phyloP scores from a whole-genome alignment of 768 basidiomycete genomes.

The Boletus vinaceobasis region DNA sequence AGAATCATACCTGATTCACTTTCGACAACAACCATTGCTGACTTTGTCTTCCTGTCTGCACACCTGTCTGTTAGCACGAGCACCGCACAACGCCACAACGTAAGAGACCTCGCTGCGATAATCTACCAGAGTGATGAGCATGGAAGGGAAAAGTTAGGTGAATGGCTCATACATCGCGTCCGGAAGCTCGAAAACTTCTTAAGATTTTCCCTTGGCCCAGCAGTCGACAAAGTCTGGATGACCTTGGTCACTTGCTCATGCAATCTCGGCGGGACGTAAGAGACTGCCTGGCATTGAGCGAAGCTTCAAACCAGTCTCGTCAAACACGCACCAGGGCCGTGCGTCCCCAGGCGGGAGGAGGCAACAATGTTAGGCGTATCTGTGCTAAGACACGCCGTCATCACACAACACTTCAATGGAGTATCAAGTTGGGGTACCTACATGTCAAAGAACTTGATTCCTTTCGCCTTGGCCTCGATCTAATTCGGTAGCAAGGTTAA shows the following conservation, averaged over 20 bases:
- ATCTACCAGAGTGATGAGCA: constrained; percentile 39
- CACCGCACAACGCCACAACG: not conserved
- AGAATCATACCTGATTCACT: constrained; percentile 53
- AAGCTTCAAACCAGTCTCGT: not conserved
- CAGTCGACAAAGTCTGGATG: constrained; percentile 61
- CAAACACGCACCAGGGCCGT: constrained; percentile 37
- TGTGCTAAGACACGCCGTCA: constrained; percentile 47
- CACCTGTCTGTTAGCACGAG: constrained; percentile 12
- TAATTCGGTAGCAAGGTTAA: constrained; percentile 22
- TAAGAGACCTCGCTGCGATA: constrained; percentile 68
- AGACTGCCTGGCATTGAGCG: constrained; percentile 32
- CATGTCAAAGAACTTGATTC: constrained; percentile 87
- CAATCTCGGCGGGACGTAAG: constrained; percentile 58
- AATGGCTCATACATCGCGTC: constrained; percentile 58
- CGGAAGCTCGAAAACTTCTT: constrained; percentile 66
- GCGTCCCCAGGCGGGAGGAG: constrained; percentile 34
- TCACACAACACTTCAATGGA: not conserved
- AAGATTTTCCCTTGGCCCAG: constrained; percentile 63
- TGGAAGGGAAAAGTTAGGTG: not conserved
- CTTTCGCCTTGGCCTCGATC: constrained; percentile 76
- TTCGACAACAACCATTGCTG: constrained; percentile 73
- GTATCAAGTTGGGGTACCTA: constrained; percentile 32
- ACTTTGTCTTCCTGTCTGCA: constrained; percentile 69
- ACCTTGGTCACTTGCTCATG: constrained; percentile 58
- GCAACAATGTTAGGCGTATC: constrained; percentile 64